These are phyloP conservation scores for Acacia crassicarpa DNA, from an alignment of 306 rosid genomes.

Conservation along the genomic window DNA sequence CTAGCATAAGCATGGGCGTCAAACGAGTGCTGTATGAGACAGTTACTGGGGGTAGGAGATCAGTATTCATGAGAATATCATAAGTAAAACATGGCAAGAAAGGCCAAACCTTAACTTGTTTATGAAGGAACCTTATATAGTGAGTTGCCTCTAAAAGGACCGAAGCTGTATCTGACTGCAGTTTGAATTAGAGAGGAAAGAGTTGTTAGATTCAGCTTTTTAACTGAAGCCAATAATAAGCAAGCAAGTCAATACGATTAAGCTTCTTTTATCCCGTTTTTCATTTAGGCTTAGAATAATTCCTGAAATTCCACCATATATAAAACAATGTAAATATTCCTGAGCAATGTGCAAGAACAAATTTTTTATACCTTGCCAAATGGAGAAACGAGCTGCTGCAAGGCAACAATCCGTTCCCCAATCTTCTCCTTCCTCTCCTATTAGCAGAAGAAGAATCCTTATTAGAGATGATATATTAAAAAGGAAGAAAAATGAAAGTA, in stretches of 20 bases:
- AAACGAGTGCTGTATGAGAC: slow-evolving; percentile 18
- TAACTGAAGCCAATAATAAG: background rate
- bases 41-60: background rate
- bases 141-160: slow-evolving; percentile 93
- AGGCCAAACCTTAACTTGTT: slow-evolving; percentile 92
- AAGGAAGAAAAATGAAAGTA: background rate
- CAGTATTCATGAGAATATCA: background rate
- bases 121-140: slow-evolving; percentile 87
- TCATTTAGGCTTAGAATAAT: background rate
- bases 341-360: slow-evolving; percentile 22
- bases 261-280: background rate
- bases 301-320: slow-evolving; percentile 10
- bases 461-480: slow-evolving; percentile 21
- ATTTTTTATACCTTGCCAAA: slow-evolving; percentile 74
- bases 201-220: slow-evolving; percentile 20
- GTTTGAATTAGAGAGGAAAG: slow-evolving; percentile 16
- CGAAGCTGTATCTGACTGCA: slow-evolving; percentile 99
- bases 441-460: slow-evolving; percentile 14
- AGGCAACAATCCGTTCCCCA: slow-evolving; percentile 76
- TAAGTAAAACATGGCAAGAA: slow-evolving; percentile 30
- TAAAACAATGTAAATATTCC: background rate
- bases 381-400: slow-evolving; percentile 98
- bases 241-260: background rate
- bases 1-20: slow-evolving; percentile 13
- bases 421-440: slow-evolving; percentile 95